phyloP scores from a whole-genome alignment of 2,329 filamentous ascomycete species.

The Trichoderma guizhouense region DNA sequence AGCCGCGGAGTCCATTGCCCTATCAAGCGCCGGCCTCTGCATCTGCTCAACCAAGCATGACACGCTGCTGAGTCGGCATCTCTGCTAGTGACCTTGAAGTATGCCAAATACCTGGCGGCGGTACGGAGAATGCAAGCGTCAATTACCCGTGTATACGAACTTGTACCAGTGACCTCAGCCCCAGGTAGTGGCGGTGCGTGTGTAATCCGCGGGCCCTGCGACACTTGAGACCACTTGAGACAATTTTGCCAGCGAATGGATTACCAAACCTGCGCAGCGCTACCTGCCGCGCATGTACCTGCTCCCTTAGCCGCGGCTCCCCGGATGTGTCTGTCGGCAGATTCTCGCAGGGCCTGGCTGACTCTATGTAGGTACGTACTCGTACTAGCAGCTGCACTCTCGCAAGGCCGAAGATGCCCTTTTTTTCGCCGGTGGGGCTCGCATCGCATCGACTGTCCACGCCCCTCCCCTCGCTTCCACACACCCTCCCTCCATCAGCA shows the following conservation, averaged over 20 bases:
- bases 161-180: background rate
- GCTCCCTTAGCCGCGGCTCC: conserved; percentile 7
- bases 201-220: background rate
- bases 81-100: background rate
- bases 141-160: background rate
- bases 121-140: background rate
- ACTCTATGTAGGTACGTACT: background rate
- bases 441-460: background rate
- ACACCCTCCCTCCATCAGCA: background rate
- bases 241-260: background rate
- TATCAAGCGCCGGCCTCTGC: background rate
- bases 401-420: background rate
- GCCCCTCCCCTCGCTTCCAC: background rate
- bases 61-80: background rate
- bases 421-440: background rate
- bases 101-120: background rate
- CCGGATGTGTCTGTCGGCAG: conserved; percentile 6
- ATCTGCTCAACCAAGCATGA: background rate
- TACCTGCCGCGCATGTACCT: background rate
- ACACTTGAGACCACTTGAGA: background rate
- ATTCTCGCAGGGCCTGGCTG: background rate
- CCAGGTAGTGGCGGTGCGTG: background rate
- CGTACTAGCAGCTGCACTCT: background rate
- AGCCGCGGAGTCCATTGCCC: background rate
- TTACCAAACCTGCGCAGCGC: background rate